Base-by-base conservation (phyloP, 352 stramenopile genomes). In the Plasmopara viticola region DNA sequence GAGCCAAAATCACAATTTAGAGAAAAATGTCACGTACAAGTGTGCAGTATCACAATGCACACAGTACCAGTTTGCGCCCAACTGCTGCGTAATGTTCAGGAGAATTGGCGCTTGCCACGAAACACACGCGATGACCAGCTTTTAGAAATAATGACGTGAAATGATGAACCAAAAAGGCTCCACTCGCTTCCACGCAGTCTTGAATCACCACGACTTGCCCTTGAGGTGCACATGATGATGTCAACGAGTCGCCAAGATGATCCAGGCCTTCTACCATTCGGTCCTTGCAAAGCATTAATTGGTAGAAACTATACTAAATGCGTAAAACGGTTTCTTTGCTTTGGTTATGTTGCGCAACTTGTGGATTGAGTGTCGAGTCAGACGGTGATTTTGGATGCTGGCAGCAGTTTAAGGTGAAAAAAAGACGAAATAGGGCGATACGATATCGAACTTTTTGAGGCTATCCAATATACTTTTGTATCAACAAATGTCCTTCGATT, bases 131-230 rank as follows among this genome's bases (percentile, higher is more conserved):
- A 60, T 86, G 73, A 2, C 74, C 72, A 42, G 75, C 75, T 64
- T 88, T 85, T 33, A 86, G 64, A 50, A 87, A 86, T 7, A 88
- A 68, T 53, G 78, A 65, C 20, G 77, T 34, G 25, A 91, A 85
- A 57, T 91, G 76, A 47, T 91, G 80, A 38, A 91, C 58, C 38
- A 91, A 54, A 49, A 87, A 89, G 20, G 58, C 57, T 15, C 78
- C 75, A 33, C 51, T 56, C 10, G 74, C 64, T 40, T 88, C 74
- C 25, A 85, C 66, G 12, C 58, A 52, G 58, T 91, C 80, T 12
- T 78, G 60, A 42, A 91, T 56, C 37, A 78, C 39, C 47, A 91
- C 51, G 40, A 89, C 61, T 49, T 87, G 51, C 2, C 73, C 69
- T 25, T 53, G 60, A 54, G 80, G 78, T 25, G 77, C 70, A 40